Percentiles rank a stretch among this genome's conserved stretches.
These are phyloP conservation scores for Lolium rigidum DNA, from an alignment of 176 grass and related monocot genomes.

Conservation along the genomic window DNA sequence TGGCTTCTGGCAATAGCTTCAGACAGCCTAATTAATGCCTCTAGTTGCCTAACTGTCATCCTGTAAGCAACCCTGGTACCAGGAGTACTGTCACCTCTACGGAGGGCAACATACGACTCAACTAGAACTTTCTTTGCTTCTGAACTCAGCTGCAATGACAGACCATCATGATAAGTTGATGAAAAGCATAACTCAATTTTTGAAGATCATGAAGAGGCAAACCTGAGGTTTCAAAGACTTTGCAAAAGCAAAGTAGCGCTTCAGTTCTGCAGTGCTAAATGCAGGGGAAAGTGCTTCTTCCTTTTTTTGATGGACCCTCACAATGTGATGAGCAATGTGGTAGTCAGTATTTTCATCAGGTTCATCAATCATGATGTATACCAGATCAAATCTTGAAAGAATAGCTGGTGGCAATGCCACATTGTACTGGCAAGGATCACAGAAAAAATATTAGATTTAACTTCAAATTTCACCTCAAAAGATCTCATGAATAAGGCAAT, in stretches of 20 bases:
- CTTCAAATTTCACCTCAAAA: constrained; percentile 32
- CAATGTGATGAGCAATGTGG: constrained; percentile 98
- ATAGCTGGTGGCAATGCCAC: constrained; percentile 95
- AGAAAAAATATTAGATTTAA: constrained; percentile 45
- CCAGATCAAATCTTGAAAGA: constrained; percentile 98
- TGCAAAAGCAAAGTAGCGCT: constrained; percentile 83
- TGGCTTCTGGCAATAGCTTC: constrained; percentile 96
- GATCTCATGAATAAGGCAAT: constrained; percentile 20
- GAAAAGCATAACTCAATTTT: neutral
- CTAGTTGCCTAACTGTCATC: constrained; percentile 98
- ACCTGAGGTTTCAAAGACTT: constrained; percentile 96
- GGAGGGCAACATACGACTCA: constrained; percentile 85
- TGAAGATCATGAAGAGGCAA: constrained; percentile 30
- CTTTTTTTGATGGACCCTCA: constrained; percentile 95
- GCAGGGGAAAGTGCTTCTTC: constrained; percentile 91
- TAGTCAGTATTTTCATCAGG: constrained; percentile 98
- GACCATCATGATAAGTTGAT: constrained; percentile 39
- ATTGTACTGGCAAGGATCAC: constrained; percentile 72
- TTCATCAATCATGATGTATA: constrained; percentile 99
- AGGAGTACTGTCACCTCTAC: constrained; percentile 87
- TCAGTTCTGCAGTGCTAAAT: constrained; percentile 90
- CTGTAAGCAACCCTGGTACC: constrained; percentile 96
- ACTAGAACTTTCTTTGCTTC: constrained; percentile 91
- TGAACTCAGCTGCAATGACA: constrained; percentile 71
- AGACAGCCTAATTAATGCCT: constrained; percentile 93